A percentile compares a stretch with the other conserved stretches of the same genome.
Evolutionary conservation across 495 filamentous ascomycete genomes (phyloP).

Genomic region (Penicillium alfredii): DNA sequence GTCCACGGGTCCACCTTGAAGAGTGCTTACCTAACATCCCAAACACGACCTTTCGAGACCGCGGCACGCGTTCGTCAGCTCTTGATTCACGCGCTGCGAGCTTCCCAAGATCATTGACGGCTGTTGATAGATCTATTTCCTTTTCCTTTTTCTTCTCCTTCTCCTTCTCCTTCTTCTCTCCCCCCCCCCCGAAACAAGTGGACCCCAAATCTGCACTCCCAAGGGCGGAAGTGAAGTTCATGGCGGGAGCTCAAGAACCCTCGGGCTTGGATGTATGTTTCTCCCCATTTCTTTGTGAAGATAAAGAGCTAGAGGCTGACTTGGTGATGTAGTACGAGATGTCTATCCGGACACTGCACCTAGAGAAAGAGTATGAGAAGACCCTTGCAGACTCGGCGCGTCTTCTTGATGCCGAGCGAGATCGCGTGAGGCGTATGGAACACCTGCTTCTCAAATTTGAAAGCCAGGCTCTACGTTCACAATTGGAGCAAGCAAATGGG

Average conservation of each 20-base stretch:
- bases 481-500: constrained; percentile 51
- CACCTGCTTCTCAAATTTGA: constrained; percentile 66
- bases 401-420: constrained; percentile 61
- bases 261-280: constrained; percentile 25
- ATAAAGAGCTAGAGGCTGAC: constrained; percentile 7
- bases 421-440: constrained; percentile 58
- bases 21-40: constrained; percentile 4
- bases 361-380: constrained; percentile 64
- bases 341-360: constrained; percentile 40
- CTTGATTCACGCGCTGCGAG: too few species aligned
- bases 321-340: constrained; percentile 31
- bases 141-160: too few species aligned
- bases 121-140: too few species aligned
- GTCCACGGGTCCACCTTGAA: constrained; percentile 1
- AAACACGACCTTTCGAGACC: too few species aligned
- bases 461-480: constrained; percentile 56
- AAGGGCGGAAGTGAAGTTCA: too few species aligned
- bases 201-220: too few species aligned
- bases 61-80: too few species aligned
- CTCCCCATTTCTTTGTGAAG: background rate
- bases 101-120: too few species aligned
- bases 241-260: constrained; percentile 17
- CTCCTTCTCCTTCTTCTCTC: too few species aligned
- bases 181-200: constrained; percentile 3
- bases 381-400: constrained; percentile 51